Percentiles rank a stretch among this genome's conserved stretches.
Evolutionary conservation across 371 early-diverging fungal genomes (phyloP).

Genomic region (Mucor velutinosus): DNA sequence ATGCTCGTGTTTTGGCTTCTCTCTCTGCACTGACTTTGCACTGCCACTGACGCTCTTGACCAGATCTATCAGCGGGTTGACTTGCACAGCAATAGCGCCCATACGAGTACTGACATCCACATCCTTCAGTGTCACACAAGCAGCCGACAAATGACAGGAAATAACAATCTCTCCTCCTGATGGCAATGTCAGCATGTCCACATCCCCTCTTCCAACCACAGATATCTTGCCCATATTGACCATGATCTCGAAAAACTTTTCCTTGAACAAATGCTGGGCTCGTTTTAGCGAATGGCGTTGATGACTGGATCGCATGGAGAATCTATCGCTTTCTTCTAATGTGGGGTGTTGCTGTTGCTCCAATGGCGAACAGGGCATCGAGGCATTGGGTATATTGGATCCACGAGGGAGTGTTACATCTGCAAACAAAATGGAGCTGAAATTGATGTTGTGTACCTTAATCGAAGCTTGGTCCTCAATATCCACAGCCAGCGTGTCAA

Average conservation of each 20-base stretch:
- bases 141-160: conserved; percentile 53
- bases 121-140: conserved; percentile 48
- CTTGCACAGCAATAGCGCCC: neutral
- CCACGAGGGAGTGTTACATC: conserved; percentile 8
- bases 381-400: neutral
- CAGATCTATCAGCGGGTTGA: conserved; percentile 5
- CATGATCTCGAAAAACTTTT: conserved; percentile 52
- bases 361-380: conserved; percentile 8
- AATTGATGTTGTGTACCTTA: conserved; percentile 26
- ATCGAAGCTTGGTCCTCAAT: conserved; percentile 24
- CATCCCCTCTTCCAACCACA: neutral
- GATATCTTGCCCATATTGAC: conserved; percentile 34
- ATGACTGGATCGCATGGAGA: conserved; percentile 29
- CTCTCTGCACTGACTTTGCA: neutral
- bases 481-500: conserved; percentile 23
- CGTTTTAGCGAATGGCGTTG: conserved; percentile 51
- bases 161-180: conserved; percentile 35
- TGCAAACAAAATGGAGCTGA: conserved; percentile 47
- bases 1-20: neutral
- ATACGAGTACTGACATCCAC: conserved; percentile 31
- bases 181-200: conserved; percentile 33
- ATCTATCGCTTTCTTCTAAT: neutral
- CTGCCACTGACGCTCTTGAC: neutral
- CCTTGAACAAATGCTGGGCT: conserved; percentile 48
- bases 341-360: neutral